These are phyloP conservation scores for Stentor roeselii DNA, from an alignment of 73 alveolate species.

Conservation along the genomic window DNA sequence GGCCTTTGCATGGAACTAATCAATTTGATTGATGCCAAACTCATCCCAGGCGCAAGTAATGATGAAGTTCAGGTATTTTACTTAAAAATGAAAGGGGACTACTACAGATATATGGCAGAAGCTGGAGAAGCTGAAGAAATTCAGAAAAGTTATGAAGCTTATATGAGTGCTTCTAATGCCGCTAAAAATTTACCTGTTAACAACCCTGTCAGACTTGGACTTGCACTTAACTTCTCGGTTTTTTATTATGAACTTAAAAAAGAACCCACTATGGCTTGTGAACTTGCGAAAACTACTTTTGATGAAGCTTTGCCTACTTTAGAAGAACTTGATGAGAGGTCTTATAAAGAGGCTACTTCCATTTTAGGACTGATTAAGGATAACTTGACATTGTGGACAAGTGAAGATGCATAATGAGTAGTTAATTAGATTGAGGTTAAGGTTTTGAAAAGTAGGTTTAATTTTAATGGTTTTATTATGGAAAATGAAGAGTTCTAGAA, in stretches of 20 bases:
- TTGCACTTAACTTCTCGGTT: conserved; percentile 71
- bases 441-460: too few relatives aligned
- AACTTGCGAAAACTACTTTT: conserved; percentile 59
- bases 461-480: too few relatives aligned
- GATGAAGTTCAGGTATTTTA: conserved; percentile 71
- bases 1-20: conserved; percentile 55
- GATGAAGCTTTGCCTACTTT: conserved; percentile 53
- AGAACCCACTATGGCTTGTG: conserved; percentile 63
- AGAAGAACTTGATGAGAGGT: conserved; percentile 60
- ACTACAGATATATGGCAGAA: conserved; percentile 75
- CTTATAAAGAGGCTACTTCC: conserved; percentile 56
- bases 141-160: conserved; percentile 59
- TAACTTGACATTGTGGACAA: conserved; percentile 71
- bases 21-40: conserved; percentile 47
- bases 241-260: conserved; percentile 67
- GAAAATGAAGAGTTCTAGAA: too few relatives aligned
- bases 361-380: conserved; percentile 63
- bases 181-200: conserved; percentile 52
- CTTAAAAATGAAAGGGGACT: conserved; percentile 79
- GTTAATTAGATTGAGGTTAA: too few relatives aligned
- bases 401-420: conserved; percentile 48
- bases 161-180: conserved; percentile 55
- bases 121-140: conserved; percentile 59
- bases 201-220: conserved; percentile 65
- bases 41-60: conserved; percentile 48